Base-by-base conservation (phyloP, 192 early-diverging fungal genomes). In the Borealophlyctis nickersoniae region DNA sequence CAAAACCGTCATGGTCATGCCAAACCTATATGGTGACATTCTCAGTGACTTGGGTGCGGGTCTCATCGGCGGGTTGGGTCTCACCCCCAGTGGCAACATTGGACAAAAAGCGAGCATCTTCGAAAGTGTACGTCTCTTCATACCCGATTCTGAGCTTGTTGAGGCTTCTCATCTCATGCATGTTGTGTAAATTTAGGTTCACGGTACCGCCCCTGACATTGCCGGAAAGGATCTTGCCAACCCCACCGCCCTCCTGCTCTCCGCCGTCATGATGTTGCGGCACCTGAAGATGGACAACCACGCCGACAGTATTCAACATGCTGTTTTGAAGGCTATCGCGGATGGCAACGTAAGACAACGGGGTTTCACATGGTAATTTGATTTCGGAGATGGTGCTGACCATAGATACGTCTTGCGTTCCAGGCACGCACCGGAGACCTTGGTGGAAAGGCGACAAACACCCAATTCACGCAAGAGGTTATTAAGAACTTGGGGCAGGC, bases 1-100 rank as follows among this genome's bases (percentile, higher is more conserved):
- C 36, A 81, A 92, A 70, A 93, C 91, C 24, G 96, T 99, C 73
- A 95, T 99, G 94, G 96, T 96, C 70, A 97, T 99, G 95, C 96
- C 96, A 55, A 99, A 99, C 88, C 84, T 99, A 71, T 99, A 99
- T 67, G 96, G 96, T 68, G 96, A 98, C 77, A 98, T 98, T 83
- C 82, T 98, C n/a, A 92, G 90, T 24, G 96, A 98, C 73, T 89
- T 98, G 84, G 88, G 94, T 63, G 96, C 96, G 61, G 96, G 96
- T 62, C 84, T 98, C 51, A 98, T 98, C 69, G 96, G 96, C 64
- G 96, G 96, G 52, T 87, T 98, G 56, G 96, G 96, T 34, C 81
- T 98, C 70, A 98, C 96, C 9, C 96, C 96, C 39, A 93, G 91
- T 36, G 96, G 96, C 52, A 98, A 98, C 86, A 98, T 98, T 87